Evolutionary conservation across 2,329 filamentous ascomycete species (phyloP).

Genomic region (Rutstroemia sydowiana): DNA sequence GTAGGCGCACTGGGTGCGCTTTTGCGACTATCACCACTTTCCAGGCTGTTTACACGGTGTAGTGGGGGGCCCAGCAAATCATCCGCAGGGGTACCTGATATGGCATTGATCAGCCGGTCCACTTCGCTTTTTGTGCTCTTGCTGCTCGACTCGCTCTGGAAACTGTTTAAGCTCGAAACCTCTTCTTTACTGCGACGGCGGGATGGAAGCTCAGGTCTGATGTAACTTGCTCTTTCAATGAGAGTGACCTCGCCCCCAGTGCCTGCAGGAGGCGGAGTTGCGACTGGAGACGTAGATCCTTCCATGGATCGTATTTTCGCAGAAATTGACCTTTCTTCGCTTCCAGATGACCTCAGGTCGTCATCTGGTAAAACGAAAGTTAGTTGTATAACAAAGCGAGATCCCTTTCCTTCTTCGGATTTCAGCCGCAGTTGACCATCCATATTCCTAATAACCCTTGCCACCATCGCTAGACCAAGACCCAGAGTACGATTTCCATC

Average conservation of each 20-base stretch:
- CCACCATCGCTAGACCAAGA: conserved; percentile 81
- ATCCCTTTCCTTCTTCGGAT: conserved; percentile 75
- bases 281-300: background rate
- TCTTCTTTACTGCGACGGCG: conserved; percentile 21
- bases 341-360: conserved; percentile 9
- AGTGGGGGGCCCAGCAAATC: conserved; percentile 31
- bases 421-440: conserved; percentile 79
- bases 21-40: conserved; percentile 16
- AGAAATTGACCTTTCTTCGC: background rate
- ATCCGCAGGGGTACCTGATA: conserved; percentile 50
- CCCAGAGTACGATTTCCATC: conserved; percentile 52
- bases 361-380: conserved; percentile 59
- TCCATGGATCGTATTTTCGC: background rate
- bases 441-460: conserved; percentile 81
- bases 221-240: conserved; percentile 40
- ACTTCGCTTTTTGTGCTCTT: conserved; percentile 46
- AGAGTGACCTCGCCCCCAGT: conserved; percentile 53
- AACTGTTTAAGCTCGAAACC: conserved; percentile 21
- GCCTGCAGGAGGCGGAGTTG: conserved; percentile 10
- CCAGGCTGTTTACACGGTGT: conserved; percentile 18
- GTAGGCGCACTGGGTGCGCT: conserved; percentile 13
- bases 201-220: conserved; percentile 11
- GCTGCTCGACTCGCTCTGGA: conserved; percentile 23
- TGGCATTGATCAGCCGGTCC: conserved; percentile 64
- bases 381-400: conserved; percentile 72